Evolutionary conservation across 306 rosid genomes (phyloP).

Genomic region (Fragaria iinumae): DNA sequence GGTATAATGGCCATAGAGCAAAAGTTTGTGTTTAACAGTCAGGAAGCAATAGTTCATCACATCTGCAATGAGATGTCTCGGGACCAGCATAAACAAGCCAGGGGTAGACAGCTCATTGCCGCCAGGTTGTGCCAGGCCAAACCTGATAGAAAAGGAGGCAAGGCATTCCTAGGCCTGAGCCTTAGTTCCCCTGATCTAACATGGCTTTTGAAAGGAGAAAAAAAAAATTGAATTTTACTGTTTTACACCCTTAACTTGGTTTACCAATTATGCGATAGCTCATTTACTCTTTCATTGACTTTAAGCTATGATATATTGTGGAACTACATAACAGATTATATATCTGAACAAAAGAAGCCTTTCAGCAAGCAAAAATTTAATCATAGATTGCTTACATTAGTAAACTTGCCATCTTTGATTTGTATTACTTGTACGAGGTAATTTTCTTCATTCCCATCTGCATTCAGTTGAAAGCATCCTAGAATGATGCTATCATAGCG

Average conservation of each 20-base stretch:
- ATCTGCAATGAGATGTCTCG: neutral
- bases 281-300: neutral
- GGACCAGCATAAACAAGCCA: neutral
- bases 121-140: neutral
- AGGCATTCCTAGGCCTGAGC: neutral
- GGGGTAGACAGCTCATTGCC: neutral
- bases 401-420: constrained; percentile 61
- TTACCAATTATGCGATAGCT: neutral
- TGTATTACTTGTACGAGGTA: constrained; percentile 74
- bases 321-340: neutral
- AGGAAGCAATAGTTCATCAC: neutral
- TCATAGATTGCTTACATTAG: constrained; percentile 49
- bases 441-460: constrained; percentile 68
- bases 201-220: neutral
- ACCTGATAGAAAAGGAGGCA: neutral
- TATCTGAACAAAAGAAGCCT: neutral
- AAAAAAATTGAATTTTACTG: neutral
- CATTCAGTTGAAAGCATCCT: constrained; percentile 80
- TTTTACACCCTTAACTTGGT: neutral
- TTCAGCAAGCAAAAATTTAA: neutral
- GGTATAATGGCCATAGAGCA: neutral
- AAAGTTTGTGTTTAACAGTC: neutral
- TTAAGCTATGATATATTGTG: neutral
- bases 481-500: constrained; percentile 76
- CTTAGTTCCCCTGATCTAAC: neutral